These are phyloP conservation scores for Rhododendron griersonianum DNA, from an alignment of 148 eudicot genomes.

Conservation along the genomic window DNA sequence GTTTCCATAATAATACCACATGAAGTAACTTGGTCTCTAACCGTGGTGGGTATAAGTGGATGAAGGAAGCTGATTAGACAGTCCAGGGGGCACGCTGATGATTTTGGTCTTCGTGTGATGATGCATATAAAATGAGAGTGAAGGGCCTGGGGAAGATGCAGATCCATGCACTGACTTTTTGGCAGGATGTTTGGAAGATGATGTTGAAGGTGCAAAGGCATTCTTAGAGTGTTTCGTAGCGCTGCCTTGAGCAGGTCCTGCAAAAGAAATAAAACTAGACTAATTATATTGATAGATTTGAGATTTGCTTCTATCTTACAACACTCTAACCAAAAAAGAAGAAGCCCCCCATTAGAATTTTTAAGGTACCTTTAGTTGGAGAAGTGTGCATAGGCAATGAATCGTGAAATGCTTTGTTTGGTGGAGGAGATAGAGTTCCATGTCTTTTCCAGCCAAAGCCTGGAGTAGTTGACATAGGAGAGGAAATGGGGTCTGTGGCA, in stretches of 20 bases:
- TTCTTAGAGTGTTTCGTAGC: background rate
- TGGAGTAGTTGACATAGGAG: constrained; percentile 18
- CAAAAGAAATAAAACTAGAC: constrained; percentile 4
- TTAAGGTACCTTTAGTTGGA: constrained; percentile 22
- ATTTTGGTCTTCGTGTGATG: constrained; percentile 32
- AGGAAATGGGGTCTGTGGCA: constrained; percentile 8
- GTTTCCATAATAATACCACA: background rate
- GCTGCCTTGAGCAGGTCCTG: constrained; percentile 20
- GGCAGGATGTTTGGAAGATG: constrained; percentile 19
- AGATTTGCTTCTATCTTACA: background rate
- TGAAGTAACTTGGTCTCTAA: constrained; percentile 19
- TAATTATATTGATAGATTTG: background rate
- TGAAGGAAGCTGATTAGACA: constrained; percentile 24
- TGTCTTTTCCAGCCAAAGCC: constrained; percentile 13
- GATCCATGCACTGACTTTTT: constrained; percentile 17
- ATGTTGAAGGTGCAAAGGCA: constrained; percentile 25
- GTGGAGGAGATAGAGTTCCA: constrained; percentile 15
- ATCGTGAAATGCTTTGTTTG: constrained; percentile 16
- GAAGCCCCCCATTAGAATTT: too few species aligned
- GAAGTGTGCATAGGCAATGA: constrained; percentile 15
- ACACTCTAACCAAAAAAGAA: background rate
- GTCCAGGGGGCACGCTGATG: constrained; percentile 25
- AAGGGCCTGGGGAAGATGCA: constrained; percentile 16
- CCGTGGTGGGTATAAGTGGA: constrained; percentile 31
- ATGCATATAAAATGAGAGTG: constrained; percentile 25